phyloP scores from a whole-genome alignment of 495 filamentous ascomycete species.

The Saxophila tyrrhenica region DNA sequence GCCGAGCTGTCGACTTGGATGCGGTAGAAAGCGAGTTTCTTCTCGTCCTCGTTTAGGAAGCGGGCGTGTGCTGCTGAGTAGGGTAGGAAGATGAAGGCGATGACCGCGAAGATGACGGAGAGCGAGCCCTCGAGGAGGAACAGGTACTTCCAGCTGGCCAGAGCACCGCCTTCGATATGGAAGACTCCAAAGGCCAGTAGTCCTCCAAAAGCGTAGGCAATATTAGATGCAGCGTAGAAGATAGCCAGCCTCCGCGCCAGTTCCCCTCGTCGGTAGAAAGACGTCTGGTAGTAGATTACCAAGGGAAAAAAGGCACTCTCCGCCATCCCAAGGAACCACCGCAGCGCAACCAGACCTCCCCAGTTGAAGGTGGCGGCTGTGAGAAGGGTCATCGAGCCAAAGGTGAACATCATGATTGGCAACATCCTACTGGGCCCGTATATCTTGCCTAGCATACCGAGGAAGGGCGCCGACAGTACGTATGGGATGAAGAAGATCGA shows the following conservation, averaged over 20 bases:
- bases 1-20: constrained; percentile 65
- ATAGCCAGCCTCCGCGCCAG: constrained; percentile 62
- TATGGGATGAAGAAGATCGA: constrained; percentile 72
- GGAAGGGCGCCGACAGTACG: constrained; percentile 53
- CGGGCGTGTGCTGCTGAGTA: constrained; percentile 47
- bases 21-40: constrained; percentile 57
- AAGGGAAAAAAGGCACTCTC: neutral
- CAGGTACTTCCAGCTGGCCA: constrained; percentile 59
- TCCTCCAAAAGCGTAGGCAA: constrained; percentile 64
- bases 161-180: constrained; percentile 47
- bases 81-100: constrained; percentile 64
- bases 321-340: constrained; percentile 59
- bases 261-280: constrained; percentile 67
- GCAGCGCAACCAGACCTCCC: constrained; percentile 30
- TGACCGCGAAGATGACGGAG: constrained; percentile 36
- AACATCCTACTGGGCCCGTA: constrained; percentile 17
- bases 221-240: constrained; percentile 67
- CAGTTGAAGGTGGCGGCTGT: constrained; percentile 13
- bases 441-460: constrained; percentile 45
- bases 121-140: constrained; percentile 61
- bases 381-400: constrained; percentile 17
- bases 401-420: constrained; percentile 20
- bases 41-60: constrained; percentile 56
- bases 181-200: constrained; percentile 67
- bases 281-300: constrained; percentile 42